Evolutionary conservation across 208 protist genomes (phyloP).

Genomic region (Leishmania tarentolae): DNA sequence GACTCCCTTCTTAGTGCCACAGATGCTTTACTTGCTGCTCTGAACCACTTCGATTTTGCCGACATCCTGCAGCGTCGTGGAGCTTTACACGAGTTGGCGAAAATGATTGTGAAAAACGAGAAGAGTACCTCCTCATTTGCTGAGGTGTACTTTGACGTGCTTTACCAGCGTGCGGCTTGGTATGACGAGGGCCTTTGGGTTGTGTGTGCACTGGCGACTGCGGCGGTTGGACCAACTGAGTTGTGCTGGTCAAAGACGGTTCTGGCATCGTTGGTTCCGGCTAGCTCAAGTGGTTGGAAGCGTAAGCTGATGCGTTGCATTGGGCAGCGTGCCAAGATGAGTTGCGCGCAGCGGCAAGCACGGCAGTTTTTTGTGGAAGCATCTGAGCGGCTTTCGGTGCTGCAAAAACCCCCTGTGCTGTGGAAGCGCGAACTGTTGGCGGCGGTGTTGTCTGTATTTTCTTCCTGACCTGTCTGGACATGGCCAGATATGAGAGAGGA

Average conservation of each 20-base stretch:
- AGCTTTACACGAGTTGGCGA: slow-evolving; percentile 9
- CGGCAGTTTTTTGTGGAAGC: slow-evolving; percentile 23
- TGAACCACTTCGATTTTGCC: slow-evolving; percentile 29
- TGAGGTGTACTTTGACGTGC: slow-evolving; percentile 28
- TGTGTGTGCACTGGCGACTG: slow-evolving; percentile 19
- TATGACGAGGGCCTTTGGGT: slow-evolving; percentile 33
- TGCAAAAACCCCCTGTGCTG: neutral
- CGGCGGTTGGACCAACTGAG: neutral
- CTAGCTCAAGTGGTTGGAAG: slow-evolving; percentile 28
- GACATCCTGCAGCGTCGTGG: slow-evolving; percentile 12
- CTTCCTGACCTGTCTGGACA: neutral
- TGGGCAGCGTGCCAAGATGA: slow-evolving; percentile 10
- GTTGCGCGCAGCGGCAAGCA: slow-evolving; percentile 10
- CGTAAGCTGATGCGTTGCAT: slow-evolving; percentile 17
- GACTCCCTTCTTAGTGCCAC: slow-evolving; percentile 6
- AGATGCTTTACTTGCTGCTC: slow-evolving; percentile 16
- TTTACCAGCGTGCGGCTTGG: slow-evolving; percentile 29
- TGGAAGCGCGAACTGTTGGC: slow-evolving; percentile 33
- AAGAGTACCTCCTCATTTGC: neutral
- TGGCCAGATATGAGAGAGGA: neutral
- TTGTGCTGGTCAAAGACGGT: slow-evolving; percentile 13
- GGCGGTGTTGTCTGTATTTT: slow-evolving; percentile 17
- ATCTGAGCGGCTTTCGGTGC: slow-evolving; percentile 10
- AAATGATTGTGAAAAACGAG: slow-evolving; percentile 1
- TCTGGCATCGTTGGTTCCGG: slow-evolving; percentile 24